Evolutionary conservation across 768 basidiomycete species (phyloP), one percentile per base, ranked within the genome.

Genomic region (Serendipita vermifera): DNA sequence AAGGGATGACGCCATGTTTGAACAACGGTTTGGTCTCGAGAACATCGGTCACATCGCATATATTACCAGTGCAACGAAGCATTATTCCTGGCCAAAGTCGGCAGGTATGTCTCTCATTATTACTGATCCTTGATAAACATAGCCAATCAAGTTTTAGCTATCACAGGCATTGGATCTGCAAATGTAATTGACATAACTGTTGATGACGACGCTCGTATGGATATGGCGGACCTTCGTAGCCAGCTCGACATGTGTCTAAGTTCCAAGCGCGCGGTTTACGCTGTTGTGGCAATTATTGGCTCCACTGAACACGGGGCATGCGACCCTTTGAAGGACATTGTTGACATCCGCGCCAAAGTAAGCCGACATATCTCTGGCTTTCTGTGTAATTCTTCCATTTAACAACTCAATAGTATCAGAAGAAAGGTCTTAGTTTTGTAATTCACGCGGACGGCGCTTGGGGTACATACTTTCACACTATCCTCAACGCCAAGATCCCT

Each of bases 361-460:
- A 20, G n/a, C n/a, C n/a, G n/a, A n/a, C n/a, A n/a, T n/a, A n/a
- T n/a, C n/a, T n/a, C n/a, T n/a, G n/a, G n/a, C n/a, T n/a, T n/a
- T n/a, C n/a, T n/a, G n/a, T n/a, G n/a, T 13, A 55, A 13, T 13
- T 24, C 11, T 48, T 24, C 43, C 13, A 14, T 24, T 24, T 24
- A 13, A 13, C 22, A 13, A 24, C 11, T 24, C 11, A 11, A 13
- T 24, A 13, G 59, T 68, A 64, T 22, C 62, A 63, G 54, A 55
- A 41, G 26, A 60, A 62, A 33, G 73, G 73, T 0, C 61, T 75
- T 13, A 65, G 62, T 0, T 75, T 75, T 59, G 31, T 73, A n/a
- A 58, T 75, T 3, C 74, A 75, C 53, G 71, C 68, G 14, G 74
- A 76, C 57, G 74, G 70, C 4, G 75, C 75, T 1, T 75, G 74